Conservation (phyloP, 2,329 filamentous ascomycete species). For the Trichoderma brevicompactum region DNA sequence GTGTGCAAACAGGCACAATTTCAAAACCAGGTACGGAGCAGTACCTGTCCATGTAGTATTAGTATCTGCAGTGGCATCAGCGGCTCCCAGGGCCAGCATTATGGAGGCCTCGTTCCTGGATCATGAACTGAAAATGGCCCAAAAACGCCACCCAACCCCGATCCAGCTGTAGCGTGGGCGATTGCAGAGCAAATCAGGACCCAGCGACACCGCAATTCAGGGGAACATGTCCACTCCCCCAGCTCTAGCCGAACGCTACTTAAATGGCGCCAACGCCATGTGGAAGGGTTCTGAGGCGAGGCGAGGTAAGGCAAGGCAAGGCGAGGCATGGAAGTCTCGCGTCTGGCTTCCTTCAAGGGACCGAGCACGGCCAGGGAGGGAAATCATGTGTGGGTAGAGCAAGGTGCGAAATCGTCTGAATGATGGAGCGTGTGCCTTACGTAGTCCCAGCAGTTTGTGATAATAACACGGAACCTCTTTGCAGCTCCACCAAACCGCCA, state of each 20-base stretch:
- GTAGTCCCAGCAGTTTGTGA: too few species aligned
- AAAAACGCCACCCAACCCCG: neutral
- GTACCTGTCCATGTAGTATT: neutral
- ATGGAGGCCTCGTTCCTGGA: conserved; percentile 17
- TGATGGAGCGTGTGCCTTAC: too few species aligned
- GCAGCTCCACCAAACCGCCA: too few species aligned
- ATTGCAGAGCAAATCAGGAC: conserved; percentile 28
- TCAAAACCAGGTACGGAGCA: too few species aligned
- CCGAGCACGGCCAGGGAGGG: neutral
- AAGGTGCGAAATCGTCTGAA: too few species aligned
- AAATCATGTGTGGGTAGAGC: neutral
- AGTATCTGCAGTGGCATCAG: neutral
- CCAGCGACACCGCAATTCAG: conserved; percentile 29
- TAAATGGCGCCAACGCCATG: conserved; percentile 27
- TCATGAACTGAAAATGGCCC: neutral
- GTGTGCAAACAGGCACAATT: too few species aligned
- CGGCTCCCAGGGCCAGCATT: neutral
- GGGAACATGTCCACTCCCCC: conserved; percentile 27
- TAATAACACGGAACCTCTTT: too few species aligned
- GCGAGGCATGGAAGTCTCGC: conserved; percentile 17
- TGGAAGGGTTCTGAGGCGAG: neutral
- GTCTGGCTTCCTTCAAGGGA: neutral
- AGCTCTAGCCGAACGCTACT: conserved; percentile 24
- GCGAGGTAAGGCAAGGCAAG: conserved; percentile 20
- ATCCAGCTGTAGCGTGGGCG: conserved; percentile 25